Percentiles rank a stretch among this genome's conserved stretches.
Conservation (phyloP, 1,284 basidiomycete species). For the Sporisorium graminicola region DNA sequence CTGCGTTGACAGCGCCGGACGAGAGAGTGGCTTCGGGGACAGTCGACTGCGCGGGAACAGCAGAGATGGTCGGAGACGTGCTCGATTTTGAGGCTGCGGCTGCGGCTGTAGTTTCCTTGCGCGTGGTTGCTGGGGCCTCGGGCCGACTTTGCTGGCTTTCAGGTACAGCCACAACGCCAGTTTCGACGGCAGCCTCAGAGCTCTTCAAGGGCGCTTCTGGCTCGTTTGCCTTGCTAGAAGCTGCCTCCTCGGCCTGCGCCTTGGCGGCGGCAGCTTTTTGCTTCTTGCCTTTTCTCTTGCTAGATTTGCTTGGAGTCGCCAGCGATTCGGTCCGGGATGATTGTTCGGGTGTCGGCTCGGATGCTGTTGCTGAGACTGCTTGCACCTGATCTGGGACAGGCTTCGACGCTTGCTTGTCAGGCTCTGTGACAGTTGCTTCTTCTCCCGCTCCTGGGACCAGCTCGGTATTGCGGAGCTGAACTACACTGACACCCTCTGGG, state of each 20-base stretch:
- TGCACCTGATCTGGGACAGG: neutral
- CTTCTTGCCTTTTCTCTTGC: slow-evolving; percentile 36
- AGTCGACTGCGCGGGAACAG: neutral
- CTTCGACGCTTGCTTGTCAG: neutral
- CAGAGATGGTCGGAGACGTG: neutral
- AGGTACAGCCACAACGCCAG: neutral
- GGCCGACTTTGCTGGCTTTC: neutral
- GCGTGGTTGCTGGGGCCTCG: neutral
- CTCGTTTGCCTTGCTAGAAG: neutral
- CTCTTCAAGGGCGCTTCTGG: neutral
- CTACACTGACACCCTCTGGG: slow-evolving; percentile 31
- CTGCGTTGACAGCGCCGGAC: slow-evolving; percentile 6
- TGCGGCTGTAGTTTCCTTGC: neutral
- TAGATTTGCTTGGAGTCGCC: slow-evolving; percentile 13
- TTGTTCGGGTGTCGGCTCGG: neutral
- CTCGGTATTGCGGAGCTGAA: slow-evolving; percentile 4
- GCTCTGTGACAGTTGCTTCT: neutral
- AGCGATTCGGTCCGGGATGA: neutral
- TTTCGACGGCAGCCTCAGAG: neutral
- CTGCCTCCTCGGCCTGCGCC: neutral
- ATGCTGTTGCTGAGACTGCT: neutral
- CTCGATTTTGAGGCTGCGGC: neutral
- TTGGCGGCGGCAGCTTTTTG: slow-evolving; percentile 15
- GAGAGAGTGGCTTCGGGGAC: neutral
- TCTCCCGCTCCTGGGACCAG: neutral